These are phyloP conservation scores for Cytospora mali DNA, from an alignment of 2,329 filamentous ascomycete species.

Conservation along the genomic window DNA sequence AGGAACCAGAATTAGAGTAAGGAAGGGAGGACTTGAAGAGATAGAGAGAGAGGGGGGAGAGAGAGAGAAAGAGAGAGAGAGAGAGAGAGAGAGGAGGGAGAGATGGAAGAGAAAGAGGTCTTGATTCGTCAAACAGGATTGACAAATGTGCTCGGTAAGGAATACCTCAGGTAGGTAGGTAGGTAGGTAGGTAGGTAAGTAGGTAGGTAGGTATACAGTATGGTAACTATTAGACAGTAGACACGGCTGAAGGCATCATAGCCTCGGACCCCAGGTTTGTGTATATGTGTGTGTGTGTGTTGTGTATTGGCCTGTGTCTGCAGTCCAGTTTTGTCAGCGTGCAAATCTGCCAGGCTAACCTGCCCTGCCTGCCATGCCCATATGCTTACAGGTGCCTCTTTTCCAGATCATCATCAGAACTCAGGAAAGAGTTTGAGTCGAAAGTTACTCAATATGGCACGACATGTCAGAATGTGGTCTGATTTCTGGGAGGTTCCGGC, in stretches of 20 bases:
- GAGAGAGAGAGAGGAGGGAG: neutral
- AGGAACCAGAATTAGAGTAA: neutral
- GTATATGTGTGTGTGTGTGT: no score
- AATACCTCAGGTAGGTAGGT: no score
- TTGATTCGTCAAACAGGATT: neutral
- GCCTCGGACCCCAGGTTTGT: neutral
- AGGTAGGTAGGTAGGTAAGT: no score
- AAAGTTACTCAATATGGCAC: conserved; percentile 22
- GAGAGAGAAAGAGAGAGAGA: neutral
- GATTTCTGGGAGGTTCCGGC: conserved; percentile 23
- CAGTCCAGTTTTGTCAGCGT: neutral
- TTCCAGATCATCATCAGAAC: conserved; percentile 15
- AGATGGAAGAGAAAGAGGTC: neutral
- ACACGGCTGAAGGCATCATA: conserved; percentile 1
- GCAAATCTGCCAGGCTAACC: neutral
- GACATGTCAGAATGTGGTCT: conserved; percentile 18
- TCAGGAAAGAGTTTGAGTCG: conserved; percentile 15
- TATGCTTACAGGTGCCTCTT: conserved; percentile 19
- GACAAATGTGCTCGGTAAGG: neutral
- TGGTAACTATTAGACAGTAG: neutral
- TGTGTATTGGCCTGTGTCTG: no score
- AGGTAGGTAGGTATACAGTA: no score
- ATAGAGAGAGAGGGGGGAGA: neutral
- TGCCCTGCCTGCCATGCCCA: neutral
- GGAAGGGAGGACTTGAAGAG: neutral